Evolutionary conservation across 2,329 filamentous ascomycete genomes (phyloP).

Genomic region (Cladosporium oxysporum): DNA sequence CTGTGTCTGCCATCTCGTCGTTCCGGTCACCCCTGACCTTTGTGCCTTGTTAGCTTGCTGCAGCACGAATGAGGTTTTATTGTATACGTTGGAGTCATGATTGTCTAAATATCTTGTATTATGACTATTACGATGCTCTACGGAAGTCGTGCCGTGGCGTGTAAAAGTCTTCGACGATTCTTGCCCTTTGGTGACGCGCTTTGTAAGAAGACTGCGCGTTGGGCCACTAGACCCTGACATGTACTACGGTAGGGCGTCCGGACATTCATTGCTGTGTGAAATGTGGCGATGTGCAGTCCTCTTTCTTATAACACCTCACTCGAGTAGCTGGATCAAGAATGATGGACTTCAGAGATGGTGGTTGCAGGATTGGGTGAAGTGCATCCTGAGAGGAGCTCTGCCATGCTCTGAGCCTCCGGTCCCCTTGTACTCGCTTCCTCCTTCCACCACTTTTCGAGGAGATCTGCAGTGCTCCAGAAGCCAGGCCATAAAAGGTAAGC

Average conservation of each 20-base stretch:
- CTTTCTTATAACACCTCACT: background rate
- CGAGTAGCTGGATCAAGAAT: background rate
- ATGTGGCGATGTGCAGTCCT: background rate
- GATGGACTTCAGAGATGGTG: background rate
- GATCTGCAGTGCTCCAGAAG: background rate
- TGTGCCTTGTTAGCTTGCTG: background rate
- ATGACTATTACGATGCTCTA: background rate
- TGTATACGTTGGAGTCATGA: background rate
- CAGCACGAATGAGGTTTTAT: background rate
- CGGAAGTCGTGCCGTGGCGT: constrained; percentile 9
- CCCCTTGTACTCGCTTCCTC: background rate
- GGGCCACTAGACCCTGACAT: constrained; percentile 3
- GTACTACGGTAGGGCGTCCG: constrained; percentile 11
- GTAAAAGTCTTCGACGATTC: constrained; percentile 13
- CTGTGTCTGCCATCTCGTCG: background rate
- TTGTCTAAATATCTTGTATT: background rate
- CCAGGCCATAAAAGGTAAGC: background rate
- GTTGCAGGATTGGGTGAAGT: background rate
- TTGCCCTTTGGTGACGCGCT: constrained; percentile 8
- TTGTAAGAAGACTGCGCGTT: constrained; percentile 8
- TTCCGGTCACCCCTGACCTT: background rate
- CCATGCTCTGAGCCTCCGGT: background rate
- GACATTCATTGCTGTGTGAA: background rate
- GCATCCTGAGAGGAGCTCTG: background rate
- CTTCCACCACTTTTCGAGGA: background rate